These are phyloP conservation scores for Penicillium arizonense DNA, from an alignment of 495 filamentous ascomycete genomes.

Conservation along the genomic window DNA sequence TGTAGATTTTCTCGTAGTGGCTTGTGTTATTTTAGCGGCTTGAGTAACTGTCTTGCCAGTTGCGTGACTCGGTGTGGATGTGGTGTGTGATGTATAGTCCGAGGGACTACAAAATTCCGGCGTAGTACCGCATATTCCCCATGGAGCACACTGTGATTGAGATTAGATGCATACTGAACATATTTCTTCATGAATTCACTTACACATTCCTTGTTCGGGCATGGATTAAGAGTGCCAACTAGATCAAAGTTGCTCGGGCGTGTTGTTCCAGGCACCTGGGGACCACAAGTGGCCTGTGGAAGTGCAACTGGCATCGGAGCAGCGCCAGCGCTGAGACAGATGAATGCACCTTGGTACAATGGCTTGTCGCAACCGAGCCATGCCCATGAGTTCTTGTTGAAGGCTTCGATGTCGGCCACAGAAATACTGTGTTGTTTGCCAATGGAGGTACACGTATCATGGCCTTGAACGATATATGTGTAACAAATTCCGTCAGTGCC, in stretches of 20 bases:
- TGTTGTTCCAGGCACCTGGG: slow-evolving; percentile 1
- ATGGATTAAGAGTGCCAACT: background rate
- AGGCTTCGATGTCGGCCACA: background rate
- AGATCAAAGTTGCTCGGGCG: background rate
- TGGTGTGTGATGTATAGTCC: background rate
- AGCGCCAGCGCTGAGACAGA: slow-evolving; percentile 1
- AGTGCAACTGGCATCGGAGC: slow-evolving; percentile 1
- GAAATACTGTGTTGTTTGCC: background rate
- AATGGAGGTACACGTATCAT: background rate
- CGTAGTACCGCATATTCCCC: background rate
- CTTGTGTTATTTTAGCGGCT: background rate
- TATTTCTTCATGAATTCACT: background rate
- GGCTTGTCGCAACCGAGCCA: background rate
- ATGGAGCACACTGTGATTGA: background rate
- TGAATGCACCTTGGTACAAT: background rate
- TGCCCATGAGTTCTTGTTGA: background rate
- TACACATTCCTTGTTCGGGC: background rate
- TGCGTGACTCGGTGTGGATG: background rate
- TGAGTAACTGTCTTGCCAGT: background rate
- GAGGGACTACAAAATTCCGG: background rate
- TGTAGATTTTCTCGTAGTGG: background rate
- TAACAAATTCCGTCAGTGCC: background rate
- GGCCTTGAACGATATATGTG: background rate
- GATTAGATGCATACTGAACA: background rate
- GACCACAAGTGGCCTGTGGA: slow-evolving; percentile 1